Evolutionary conservation across 345 rosid species (phyloP).

Genomic region (Pistacia atlantica): DNA sequence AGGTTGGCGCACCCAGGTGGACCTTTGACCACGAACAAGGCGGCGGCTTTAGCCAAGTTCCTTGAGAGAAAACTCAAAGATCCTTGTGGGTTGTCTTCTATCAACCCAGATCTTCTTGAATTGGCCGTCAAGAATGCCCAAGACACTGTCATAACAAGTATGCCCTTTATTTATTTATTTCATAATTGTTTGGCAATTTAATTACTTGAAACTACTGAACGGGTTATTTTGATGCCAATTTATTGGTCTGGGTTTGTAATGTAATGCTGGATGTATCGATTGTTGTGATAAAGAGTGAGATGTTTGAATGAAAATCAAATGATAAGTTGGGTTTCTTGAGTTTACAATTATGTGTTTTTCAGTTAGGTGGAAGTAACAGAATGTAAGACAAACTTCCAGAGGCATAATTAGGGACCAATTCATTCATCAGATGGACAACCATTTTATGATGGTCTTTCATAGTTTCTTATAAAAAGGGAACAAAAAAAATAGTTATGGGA

Average conservation of each 20-base stretch:
- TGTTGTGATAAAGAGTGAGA: neutral
- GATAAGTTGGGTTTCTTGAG: neutral
- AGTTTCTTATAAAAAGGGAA: too few relatives aligned
- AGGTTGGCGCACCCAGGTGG: constrained; percentile 97
- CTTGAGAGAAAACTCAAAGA: constrained; percentile 87
- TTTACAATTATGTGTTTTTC: neutral
- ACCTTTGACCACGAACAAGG: constrained; percentile 91
- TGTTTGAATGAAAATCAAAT: neutral
- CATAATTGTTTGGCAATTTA: neutral
- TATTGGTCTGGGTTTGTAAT: neutral
- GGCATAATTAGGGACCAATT: neutral
- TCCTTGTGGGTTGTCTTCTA: constrained; percentile 70
- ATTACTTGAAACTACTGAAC: neutral
- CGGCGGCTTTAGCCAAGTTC: constrained; percentile 90
- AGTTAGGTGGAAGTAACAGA: neutral
- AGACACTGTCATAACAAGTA: constrained; percentile 57
- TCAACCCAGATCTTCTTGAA: constrained; percentile 76
- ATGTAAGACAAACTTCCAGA: neutral
- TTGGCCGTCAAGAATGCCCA: constrained; percentile 81
- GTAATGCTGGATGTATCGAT: neutral
- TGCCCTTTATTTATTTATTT: neutral
- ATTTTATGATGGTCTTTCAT: too few relatives aligned
- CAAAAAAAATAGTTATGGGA: too few relatives aligned
- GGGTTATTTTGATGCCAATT: neutral
- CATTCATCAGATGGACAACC: too few relatives aligned